Base-by-base conservation (phyloP, 768 basidiomycete species). In the Mycena polygramma region DNA sequence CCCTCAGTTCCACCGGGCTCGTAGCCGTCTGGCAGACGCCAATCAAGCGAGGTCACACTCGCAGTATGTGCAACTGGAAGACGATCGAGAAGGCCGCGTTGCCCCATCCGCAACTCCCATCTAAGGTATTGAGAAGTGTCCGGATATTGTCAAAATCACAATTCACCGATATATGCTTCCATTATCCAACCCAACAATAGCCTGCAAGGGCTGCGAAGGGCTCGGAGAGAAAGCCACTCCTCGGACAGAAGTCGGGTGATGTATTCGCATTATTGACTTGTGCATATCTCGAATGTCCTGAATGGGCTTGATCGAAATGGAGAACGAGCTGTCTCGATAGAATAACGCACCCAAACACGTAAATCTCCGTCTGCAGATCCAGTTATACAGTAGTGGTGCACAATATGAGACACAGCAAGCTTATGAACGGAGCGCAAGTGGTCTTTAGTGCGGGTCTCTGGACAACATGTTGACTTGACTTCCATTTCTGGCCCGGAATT, bases 51-150 rank as follows among this genome's bases (percentile, higher is more conserved):
- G 3, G 93, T 88, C 14, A 95, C 89, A 9, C 93, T 86, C 0
- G 89, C 89, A 9, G 87, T 84, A 79, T 95, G 94, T 0, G 94
- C 94, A 8, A 94, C 88, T 8, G 89, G 86, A 22, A 95, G 81
- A 24, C 90, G 88, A 75, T 94, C 94, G 0, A 94, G 82, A 57
- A 88, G 86, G 7, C 93, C 92, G 8, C 90, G 87, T 73, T 92
- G 91, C 6, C 92, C 92, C 88, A 91, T 91, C 73, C 89, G 87
- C 62, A 95, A 81, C 75, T 95, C 94, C 92, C 94, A 95, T 69
- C 92, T 91, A 64, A 59, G 58, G 17, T 30, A 8, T 17, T 48
- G 46, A 39, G 22, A 39, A 49, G 2, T n/a, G 67, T 43, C 26
- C 9, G 63, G 45, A 41, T 37, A 53, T 14, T 1, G 20, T 37